Evolutionary conservation across 805 yeast species (phyloP), one percentile per base, ranked within the genome.

Genomic region (Starmerella asiatica): DNA sequence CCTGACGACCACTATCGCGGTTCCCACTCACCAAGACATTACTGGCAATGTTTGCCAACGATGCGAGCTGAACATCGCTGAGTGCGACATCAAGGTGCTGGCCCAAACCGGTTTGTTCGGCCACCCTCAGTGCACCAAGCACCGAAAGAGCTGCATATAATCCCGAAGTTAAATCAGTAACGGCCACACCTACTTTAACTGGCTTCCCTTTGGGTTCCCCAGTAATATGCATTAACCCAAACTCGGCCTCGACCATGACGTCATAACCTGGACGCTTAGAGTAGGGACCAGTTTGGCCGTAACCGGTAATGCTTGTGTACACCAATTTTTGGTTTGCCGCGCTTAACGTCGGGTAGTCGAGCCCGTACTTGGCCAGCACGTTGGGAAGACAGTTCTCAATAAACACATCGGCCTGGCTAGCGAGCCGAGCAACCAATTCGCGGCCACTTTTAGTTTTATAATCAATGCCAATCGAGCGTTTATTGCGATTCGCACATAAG

Each of bases 221-320:
- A 0, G 67, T 63, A 45, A 63, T 63, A 44, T 62, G 67, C 68
- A 63, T 63, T 33, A 63, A 54, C 2, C 68, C 68, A 47, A 62
- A 59, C 45, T 63, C 68, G 6, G 68, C 68, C 45, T 63, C 68
- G 5, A 63, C 67, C 68, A 63, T 63, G 33, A 63, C 66, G 37
- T 62, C 67, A 49, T 63, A 63, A 16, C 68, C 68, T 3, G 68
- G 64, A 12, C 68, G 53, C 23, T 50, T 40, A 6, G 53, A 43
- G 46, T 53, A 60, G 5, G 67, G 67, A 0, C 67, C 67, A 2
- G 62, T 56, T 39, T 63, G 68, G 26, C 68, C 68, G 40, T 63
- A 63, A 3, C 68, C 68, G 1, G 68, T 62, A 39, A 63, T 61
- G 32, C 60, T 53, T 12, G 63, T 56, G 43, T 63, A 63, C 20